A percentile compares a stretch with the other conserved stretches of the same genome.
Conservation (phyloP, 306 rosid species). For the Casuarina equisetifolia region DNA sequence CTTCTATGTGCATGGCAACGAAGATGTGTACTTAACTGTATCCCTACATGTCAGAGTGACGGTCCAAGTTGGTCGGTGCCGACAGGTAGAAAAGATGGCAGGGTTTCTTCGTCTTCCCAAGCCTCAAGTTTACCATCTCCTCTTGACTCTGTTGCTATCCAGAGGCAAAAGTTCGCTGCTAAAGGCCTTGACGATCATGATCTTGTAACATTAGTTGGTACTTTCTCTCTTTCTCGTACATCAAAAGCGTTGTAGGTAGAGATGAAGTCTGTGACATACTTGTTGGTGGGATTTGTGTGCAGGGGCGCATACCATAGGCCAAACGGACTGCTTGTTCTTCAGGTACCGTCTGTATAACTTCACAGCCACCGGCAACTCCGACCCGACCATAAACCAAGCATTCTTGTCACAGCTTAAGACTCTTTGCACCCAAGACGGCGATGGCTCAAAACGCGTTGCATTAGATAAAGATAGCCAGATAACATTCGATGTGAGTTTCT, state of each 20-base stretch:
- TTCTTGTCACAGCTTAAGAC: conserved; percentile 47
- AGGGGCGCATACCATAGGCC: conserved; percentile 81
- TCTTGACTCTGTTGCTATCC: conserved; percentile 57
- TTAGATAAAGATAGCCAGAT: conserved; percentile 55
- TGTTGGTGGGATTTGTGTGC: background rate
- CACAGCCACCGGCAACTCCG: conserved; percentile 58
- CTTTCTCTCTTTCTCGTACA: background rate
- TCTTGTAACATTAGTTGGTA: conserved; percentile 76
- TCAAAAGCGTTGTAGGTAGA: too few species aligned
- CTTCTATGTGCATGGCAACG: too few species aligned
- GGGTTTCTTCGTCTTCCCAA: conserved; percentile 44
- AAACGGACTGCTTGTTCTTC: conserved; percentile 57
- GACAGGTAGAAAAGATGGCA: conserved; percentile 73
- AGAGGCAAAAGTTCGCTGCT: conserved; percentile 57
- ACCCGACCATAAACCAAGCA: conserved; percentile 56
- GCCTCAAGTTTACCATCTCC: conserved; percentile 77
- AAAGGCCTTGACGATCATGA: conserved; percentile 73
- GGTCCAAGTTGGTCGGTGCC: conserved; percentile 80
- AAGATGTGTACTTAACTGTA: background rate
- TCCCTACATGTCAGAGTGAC: conserved; percentile 37
- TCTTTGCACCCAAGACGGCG: conserved; percentile 54
- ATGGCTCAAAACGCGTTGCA: conserved; percentile 50
- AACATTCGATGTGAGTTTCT: conserved; percentile 57
- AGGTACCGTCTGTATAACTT: conserved; percentile 63
- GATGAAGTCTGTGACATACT: background rate